These are phyloP conservation scores for Golubevia sp. DNA, from an alignment of 1,284 basidiomycete genomes.

Conservation along the genomic window DNA sequence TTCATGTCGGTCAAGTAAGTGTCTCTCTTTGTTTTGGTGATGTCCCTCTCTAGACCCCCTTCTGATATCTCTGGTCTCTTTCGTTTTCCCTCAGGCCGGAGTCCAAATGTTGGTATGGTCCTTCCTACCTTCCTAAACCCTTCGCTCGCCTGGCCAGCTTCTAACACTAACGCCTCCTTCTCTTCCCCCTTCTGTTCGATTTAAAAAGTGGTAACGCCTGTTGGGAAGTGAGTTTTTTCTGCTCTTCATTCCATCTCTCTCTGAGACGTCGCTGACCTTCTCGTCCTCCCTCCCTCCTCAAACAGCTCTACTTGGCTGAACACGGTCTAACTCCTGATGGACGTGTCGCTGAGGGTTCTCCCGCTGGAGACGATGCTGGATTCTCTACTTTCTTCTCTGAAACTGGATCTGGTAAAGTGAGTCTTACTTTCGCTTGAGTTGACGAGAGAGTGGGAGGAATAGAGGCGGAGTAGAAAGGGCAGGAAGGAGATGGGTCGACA, in stretches of 20 bases:
- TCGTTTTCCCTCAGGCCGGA: conserved; percentile 3
- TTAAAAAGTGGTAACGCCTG: conserved; percentile 51
- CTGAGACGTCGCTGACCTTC: neutral
- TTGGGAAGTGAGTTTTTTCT: conserved; percentile 39
- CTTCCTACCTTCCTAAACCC: neutral
- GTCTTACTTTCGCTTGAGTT: too few relatives aligned
- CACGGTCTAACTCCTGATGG: conserved; percentile 59
- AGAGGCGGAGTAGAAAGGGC: neutral
- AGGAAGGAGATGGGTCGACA: neutral
- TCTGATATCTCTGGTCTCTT: too few relatives aligned
- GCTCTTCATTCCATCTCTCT: neutral
- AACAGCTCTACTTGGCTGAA: conserved; percentile 51
- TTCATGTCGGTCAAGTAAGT: conserved; percentile 62
- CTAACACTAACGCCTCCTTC: neutral
- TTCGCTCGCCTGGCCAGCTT: neutral
- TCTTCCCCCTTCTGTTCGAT: conserved; percentile 6
- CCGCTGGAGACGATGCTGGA: conserved; percentile 79
- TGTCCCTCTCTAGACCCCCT: neutral
- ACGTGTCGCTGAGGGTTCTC: conserved; percentile 67
- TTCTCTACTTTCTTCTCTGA: conserved; percentile 82
- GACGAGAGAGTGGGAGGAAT: too few relatives aligned
- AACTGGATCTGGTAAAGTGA: conserved; percentile 52
- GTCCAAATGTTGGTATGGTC: conserved; percentile 4
- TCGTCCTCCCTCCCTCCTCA: neutral
- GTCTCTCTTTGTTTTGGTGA: conserved; percentile 9